Percentiles rank a stretch among this genome's conserved stretches.
These are phyloP conservation scores for Rostrohypoxylon terebratum DNA, from an alignment of 495 filamentous ascomycete species.

Conservation along the genomic window DNA sequence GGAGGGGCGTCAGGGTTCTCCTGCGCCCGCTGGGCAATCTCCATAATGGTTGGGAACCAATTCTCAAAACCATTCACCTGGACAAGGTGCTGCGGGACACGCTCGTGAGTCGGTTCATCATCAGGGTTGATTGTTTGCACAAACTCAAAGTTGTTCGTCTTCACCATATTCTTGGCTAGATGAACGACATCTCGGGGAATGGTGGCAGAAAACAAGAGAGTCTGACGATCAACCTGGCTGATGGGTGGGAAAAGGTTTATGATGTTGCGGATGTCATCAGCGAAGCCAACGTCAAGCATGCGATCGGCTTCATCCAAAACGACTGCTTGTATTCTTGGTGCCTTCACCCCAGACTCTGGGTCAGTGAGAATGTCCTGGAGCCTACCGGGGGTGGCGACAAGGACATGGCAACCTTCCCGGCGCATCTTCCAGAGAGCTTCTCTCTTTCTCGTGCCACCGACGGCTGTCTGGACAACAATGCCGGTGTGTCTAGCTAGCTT, in stretches of 20 bases:
- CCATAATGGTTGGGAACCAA: constrained; percentile 76
- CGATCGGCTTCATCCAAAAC: constrained; percentile 97
- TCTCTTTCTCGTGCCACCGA: constrained; percentile 85
- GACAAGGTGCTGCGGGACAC: constrained; percentile 81
- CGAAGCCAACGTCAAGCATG: constrained; percentile 89
- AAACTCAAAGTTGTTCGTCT: constrained; percentile 74
- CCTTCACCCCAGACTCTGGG: constrained; percentile 68
- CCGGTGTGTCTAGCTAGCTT: constrained; percentile 75
- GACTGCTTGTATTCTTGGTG: constrained; percentile 79
- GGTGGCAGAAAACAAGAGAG: constrained; percentile 93
- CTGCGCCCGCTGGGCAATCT: constrained; percentile 73
- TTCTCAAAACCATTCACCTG: constrained; percentile 77
- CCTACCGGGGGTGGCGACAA: constrained; percentile 92
- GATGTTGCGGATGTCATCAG: constrained; percentile 79
- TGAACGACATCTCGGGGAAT: constrained; percentile 83
- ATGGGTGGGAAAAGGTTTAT: constrained; percentile 72
- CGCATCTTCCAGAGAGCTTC: constrained; percentile 71
- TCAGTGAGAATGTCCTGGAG: constrained; percentile 87
- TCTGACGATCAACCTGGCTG: constrained; percentile 75
- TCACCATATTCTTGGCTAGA: constrained; percentile 71
- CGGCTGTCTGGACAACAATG: constrained; percentile 83
- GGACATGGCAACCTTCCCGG: constrained; percentile 82
- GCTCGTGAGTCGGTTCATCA: constrained; percentile 85
- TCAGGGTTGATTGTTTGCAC: constrained; percentile 83
- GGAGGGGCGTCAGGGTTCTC: constrained; percentile 61